Base-by-base conservation (phyloP, 805 yeast genomes). In the Kodamaea fukazawae region DNA sequence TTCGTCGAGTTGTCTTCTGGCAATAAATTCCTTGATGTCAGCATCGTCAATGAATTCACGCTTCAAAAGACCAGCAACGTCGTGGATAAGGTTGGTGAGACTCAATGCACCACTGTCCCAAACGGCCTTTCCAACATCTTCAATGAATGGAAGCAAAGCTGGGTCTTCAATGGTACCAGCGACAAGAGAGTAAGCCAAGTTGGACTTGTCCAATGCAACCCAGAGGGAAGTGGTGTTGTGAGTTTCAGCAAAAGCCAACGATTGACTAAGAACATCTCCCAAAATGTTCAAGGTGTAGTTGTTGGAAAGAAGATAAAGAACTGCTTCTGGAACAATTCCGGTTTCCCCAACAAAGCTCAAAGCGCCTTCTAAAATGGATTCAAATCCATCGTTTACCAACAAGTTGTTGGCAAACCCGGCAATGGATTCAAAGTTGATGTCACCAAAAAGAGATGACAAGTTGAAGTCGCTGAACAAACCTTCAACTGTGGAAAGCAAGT, bases 371-470 rank as follows among this genome's bases (percentile, higher is more conserved):
- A 60, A n/a, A 16, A 37, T 18, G 23, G 34, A 27, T 16, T 25
- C 29, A 15, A 31, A 27, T 7, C 23, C 23, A 4, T 33, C 23
- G 35, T 26, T 47, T 12, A 48, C 48, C 38, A 61, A 52, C 16
- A 61, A 40, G 18, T 54, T 44, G 39, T 61, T 51, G 12, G 55
- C 50, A 47, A 46, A 49, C 4, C 67, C 67, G 9, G 67, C 64
- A 41, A 58, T 53, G 10, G 48, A 44, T 37, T 60, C 62, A 29
- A 47, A 48, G 38, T 54, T 40, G 27, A 52, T 41, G 15, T 34
- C 30, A 6, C 38, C 33, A 13, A 51, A 29, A 16, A 53, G 26
- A 14, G 32, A 40, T 4, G 51, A 33, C 18, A 51, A 42, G 40
- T 53, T 48, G 32, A 53, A 37, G 18, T 23, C 33, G 4, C 43